phyloP scores from a whole-genome alignment of 805 yeast genomes.

The Torulaspora microellipsoides region DNA sequence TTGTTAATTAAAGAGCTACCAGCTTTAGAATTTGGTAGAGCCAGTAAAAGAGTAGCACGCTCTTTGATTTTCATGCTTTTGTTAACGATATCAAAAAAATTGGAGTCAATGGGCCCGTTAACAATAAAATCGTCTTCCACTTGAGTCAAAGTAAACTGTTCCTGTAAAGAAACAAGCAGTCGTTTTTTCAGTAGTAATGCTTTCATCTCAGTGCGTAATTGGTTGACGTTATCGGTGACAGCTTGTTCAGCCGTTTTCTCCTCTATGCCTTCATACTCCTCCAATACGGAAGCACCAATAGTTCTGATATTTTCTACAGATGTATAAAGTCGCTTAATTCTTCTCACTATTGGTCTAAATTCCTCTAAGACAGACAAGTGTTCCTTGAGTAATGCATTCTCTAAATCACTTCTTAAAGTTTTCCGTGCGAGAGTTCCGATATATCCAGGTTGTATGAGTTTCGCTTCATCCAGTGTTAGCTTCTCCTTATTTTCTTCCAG shows the following conservation, averaged over 20 bases:
- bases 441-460: conserved; percentile 43
- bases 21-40: conserved; percentile 60
- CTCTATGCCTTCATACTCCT: conserved; percentile 16
- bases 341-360: conserved; percentile 42
- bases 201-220: conserved; percentile 16
- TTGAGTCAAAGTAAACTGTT: conserved; percentile 62
- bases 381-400: conserved; percentile 52
- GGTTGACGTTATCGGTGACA: conserved; percentile 14
- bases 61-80: conserved; percentile 62
- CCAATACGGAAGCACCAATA: conserved; percentile 13
- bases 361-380: conserved; percentile 47
- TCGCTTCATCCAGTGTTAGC: conserved; percentile 29
- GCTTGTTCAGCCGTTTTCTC: conserved; percentile 21
- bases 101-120: conserved; percentile 40
- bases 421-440: conserved; percentile 59
- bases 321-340: conserved; percentile 34
- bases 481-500: conserved; percentile 33
- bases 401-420: conserved; percentile 55
- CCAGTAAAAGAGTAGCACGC: conserved; percentile 64
- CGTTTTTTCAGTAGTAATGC: conserved; percentile 42
- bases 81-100: conserved; percentile 55
- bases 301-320: conserved; percentile 24
- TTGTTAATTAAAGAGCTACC: conserved; percentile 63
- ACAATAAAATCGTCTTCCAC: conserved; percentile 61
- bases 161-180: conserved; percentile 49